Base-by-base conservation (phyloP, 139 green algal genomes). In the Volvox reticuliferus region DNA sequence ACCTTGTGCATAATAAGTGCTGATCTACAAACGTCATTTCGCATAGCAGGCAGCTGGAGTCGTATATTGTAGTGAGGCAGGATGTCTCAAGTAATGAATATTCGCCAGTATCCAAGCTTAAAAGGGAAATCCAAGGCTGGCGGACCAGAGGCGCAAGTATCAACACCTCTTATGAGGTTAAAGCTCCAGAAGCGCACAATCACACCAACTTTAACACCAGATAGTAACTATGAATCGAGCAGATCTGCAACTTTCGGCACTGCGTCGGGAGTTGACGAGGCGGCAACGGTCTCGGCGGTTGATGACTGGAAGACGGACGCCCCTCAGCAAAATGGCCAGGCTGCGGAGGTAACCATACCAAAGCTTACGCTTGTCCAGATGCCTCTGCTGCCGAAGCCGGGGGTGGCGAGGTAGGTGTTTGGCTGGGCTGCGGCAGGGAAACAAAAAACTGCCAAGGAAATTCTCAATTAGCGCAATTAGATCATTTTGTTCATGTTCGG, bases 351-450 rank as follows among this genome's bases (percentile, higher is more conserved):
- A 26, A 26, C 35, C 1, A n/a, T 79, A 24, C 63, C 77, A 12
- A 79, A 79, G 63, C 82, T 88, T 12, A 88, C 82, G 9, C 24
- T 88, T 5, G 36, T 88, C 16, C 62, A 79, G 32, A 35, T 68
- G 16, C 82, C 82, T 32, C 63, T 88, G 63, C 82, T 88, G 21
- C 82, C 82, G 6, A 88, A 88, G 65, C 82, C 82, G 9, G 82
- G 78, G 32, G 26, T 67, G 6, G 20, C 82, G 1, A 78, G 82
- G 82, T 88, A 33, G n/a, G 79, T 24, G 12, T 55, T 55, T 55
- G 44, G 5, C 44, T 9, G 44, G 44, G 44, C 44, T 55, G 44
- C 44, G 9, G 9, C 44, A 55, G 9, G 44, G n/a, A n/a, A n/a
- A n/a, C n/a, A n/a, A 55, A 55, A 55, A 55, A 9, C 44, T 55